Conservation (phyloP, 225 moss, liverwort and hornwort species). For the Pseudisothecium myosuroides region DNA sequence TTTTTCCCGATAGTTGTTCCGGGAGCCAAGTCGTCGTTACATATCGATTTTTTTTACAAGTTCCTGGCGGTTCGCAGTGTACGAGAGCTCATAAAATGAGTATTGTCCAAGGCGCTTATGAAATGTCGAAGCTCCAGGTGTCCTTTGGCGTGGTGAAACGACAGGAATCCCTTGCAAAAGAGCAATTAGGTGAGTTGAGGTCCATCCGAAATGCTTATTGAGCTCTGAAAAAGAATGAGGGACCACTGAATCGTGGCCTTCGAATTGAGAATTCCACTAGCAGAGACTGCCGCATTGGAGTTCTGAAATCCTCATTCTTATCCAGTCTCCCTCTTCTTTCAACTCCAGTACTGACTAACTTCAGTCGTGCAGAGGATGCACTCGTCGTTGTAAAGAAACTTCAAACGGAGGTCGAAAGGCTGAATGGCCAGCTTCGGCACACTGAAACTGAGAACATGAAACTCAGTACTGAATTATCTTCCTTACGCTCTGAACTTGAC, state of each 20-base stretch:
- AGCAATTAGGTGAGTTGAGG: conserved; percentile 13
- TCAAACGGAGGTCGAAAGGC: conserved; percentile 1
- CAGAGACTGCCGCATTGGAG: not conserved
- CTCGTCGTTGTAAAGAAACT: conserved; percentile 2
- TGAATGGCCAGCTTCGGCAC: conserved; percentile 4
- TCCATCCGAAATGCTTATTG: not conserved
- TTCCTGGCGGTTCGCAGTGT: conserved; percentile 5
- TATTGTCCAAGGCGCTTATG: conserved; percentile 17
- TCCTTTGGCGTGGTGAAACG: conserved; percentile 18
- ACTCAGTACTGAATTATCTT: not conserved
- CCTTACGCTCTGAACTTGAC: conserved; percentile 1
- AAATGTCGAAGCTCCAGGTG: conserved; percentile 45
- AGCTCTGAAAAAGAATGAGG: not conserved
- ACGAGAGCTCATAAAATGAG: conserved; percentile 34
- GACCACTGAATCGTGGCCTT: not conserved
- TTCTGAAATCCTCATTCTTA: not conserved
- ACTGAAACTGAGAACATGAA: conserved; percentile 4
- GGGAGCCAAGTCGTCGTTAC: not conserved
- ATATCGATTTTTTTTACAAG: not conserved
- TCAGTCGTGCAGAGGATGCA: conserved; percentile 30
- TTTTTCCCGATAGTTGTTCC: not conserved
- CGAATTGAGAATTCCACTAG: not conserved
- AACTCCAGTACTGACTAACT: not conserved
- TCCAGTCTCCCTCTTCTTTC: not conserved
- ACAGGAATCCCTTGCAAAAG: conserved; percentile 22